Percentiles rank a stretch among this genome's conserved stretches.
Conservation (phyloP, 495 filamentous ascomycete species). For the Chaetomium tenue region DNA sequence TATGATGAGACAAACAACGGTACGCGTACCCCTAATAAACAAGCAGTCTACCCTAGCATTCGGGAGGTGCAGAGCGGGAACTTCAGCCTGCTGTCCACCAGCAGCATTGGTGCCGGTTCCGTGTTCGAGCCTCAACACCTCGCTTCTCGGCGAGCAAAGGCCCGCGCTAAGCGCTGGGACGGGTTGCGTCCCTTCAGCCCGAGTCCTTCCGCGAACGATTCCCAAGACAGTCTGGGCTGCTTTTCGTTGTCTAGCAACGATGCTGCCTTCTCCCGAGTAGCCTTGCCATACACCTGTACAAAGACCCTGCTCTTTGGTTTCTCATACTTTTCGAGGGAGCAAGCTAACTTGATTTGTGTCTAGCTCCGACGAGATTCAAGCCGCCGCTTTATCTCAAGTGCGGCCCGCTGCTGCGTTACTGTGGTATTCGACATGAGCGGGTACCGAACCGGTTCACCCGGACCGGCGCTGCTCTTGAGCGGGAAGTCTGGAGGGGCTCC, state of each 20-base stretch:
- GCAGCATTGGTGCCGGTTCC: conserved; percentile 8
- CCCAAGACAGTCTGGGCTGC: conserved; percentile 25
- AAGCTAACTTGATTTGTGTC: conserved; percentile 16
- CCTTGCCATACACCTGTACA: conserved; percentile 24
- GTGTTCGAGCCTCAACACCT: conserved; percentile 21
- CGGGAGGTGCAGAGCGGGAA: conserved; percentile 23
- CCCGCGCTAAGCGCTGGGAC: conserved; percentile 23
- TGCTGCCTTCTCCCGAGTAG: conserved; percentile 12
- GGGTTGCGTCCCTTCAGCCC: conserved; percentile 28
- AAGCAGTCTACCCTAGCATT: conserved; percentile 22
- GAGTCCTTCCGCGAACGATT: conserved; percentile 23
- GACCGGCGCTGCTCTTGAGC: conserved; percentile 45
- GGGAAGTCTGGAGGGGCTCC: conserved; percentile 87
- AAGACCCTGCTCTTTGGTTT: conserved; percentile 15
- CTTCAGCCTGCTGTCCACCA: conserved; percentile 10
- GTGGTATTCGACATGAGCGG: conserved; percentile 66
- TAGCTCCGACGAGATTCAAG: conserved; percentile 67
- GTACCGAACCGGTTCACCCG: conserved; percentile 33
- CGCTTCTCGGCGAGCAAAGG: conserved; percentile 15
- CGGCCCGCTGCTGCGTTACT: conserved; percentile 85
- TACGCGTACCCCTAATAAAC: conserved; percentile 33
- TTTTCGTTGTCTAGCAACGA: conserved; percentile 27
- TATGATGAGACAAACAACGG: conserved; percentile 53
- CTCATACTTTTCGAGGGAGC: not conserved
- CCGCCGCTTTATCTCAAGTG: conserved; percentile 83